Base-by-base conservation (phyloP, 2,329 filamentous ascomycete species). In the Verticillium alfalfae region DNA sequence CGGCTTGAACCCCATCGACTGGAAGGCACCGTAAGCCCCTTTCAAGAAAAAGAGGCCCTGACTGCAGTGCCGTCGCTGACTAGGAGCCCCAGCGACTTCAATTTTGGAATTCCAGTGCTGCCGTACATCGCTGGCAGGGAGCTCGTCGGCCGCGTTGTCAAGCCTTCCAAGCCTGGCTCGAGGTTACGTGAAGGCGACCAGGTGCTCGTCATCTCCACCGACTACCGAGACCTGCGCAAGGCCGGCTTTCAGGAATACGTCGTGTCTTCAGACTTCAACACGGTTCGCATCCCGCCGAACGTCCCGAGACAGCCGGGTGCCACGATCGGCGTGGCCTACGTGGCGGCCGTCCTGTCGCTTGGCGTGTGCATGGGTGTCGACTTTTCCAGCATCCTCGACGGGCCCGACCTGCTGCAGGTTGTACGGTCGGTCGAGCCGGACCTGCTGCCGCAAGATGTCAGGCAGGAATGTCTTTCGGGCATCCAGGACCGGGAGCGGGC, bases 1-100 rank as follows among this genome's bases (percentile, higher is more conserved):
- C 67, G 89, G 90, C 0, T 75, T 93, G 41, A 93, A 93, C 67
- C 90, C 90, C 0, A 89, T 93, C 61, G 90, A 91, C 70, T 91
- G 86, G 86, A 90, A 90, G 76, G 83, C 86, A 63, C 86, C 88
- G 88, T 90, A 76, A 67, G 84, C 26, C 26, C 26, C 26, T 31
- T 31, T 79, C 12, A 41, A 16, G 41, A 16, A 6, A 49, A 34
- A 18, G 18, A 22, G 45, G 31, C 37, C 26, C 7, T 22, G n/a
- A 34, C 22, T 41, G n/a, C 8, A 3, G 57, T 2, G 6, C 31
- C 13, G 38, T 26, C 18, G 13, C 37, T 60, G 15, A 45, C 41
- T 26, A 56, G 41, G 18, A 52, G 5, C 26, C 26, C 26, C 38
- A 89, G 88, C 12, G 89, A 89, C 68, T 92, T 84, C 69, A 87